Evolutionary conservation across 345 rosid species (phyloP), one percentile per base, ranked within the genome.

Genomic region (Eutrema yunnanense): DNA sequence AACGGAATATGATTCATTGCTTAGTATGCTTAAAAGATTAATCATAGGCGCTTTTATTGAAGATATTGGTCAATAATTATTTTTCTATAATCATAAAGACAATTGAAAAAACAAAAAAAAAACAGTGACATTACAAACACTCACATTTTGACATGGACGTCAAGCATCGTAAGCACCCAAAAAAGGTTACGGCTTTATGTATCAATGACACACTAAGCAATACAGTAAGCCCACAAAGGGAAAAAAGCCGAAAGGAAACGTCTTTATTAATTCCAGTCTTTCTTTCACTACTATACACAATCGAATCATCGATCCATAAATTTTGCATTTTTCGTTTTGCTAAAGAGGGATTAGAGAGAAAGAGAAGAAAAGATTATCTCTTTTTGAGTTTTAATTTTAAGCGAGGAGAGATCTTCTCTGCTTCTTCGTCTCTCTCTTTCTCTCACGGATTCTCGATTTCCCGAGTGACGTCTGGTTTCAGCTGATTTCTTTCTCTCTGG

Each of bases 381-480:
- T 76, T 44, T 50, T 54, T 33, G 29, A 9, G 34, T 29, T 50
- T 48, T 57, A 41, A 12, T 48, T 47, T 48, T 48, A 56, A 56
- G 56, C 54, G 16, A 34, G 72, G 65, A 54, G 70, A 72, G 76
- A 58, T 26, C 68, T 47, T 71, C 71, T 64, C 33, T 61, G 36
- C 69, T 68, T 78, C 61, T 80, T 49, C 72, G 10, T 74, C 54
- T 66, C 61, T 68, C 56, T 65, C 48, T 47, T 47, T 69, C 49
- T 59, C 44, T 63, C 54, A 47, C 62, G 64, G 44, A 12, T 53
- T 67, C 65, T 54, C 64, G 44, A 71, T 62, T 64, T 57, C 38
- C n/a, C 75, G 67, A 71, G 78, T 73, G 75, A 76, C 79, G 69
- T 40, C 60, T 75, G 71, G 11, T 76, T 32, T 40, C 66, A 62